A percentile compares a stretch with the other conserved stretches of the same genome.
phyloP scores from a whole-genome alignment of 2,329 filamentous ascomycete genomes.

The Colletotrichum eleusines region DNA sequence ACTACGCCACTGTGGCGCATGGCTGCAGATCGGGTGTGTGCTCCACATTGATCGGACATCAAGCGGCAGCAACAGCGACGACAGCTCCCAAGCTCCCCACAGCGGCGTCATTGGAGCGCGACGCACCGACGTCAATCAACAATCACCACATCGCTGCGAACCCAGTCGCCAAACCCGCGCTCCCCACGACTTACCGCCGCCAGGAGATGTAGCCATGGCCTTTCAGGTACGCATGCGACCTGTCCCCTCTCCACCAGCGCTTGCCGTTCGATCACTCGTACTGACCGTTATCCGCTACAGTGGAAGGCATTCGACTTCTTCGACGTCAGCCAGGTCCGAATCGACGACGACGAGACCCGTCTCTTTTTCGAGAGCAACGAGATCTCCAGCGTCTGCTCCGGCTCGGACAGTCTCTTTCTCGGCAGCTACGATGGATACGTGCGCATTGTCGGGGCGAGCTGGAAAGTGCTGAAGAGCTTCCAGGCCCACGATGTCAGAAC shows the following conservation, averaged over 20 bases:
- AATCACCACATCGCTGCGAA: constrained; percentile 11
- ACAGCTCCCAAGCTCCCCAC: constrained; percentile 42
- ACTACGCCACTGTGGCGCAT: constrained; percentile 14
- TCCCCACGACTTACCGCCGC: constrained; percentile 5
- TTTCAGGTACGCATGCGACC: constrained; percentile 32
- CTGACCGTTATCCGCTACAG: constrained; percentile 58
- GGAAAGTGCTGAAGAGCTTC: constrained; percentile 90
- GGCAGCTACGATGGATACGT: constrained; percentile 88
- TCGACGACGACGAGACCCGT: constrained; percentile 82
- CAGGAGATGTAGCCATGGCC: constrained; percentile 43
- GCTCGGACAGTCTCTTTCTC: constrained; percentile 89
- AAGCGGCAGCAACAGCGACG: constrained; percentile 23
- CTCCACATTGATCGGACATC: constrained; percentile 2
- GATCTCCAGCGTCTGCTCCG: constrained; percentile 85
- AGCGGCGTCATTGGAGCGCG: constrained; percentile 47
- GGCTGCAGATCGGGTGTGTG: not conserved
- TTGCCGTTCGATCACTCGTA: not conserved
- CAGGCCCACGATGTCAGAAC: constrained; percentile 83
- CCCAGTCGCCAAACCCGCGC: not conserved
- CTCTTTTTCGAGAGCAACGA: constrained; percentile 85
- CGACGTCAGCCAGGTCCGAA: constrained; percentile 87
- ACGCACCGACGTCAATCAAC: constrained; percentile 37
- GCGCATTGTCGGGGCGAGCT: constrained; percentile 86
- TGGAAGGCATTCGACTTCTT: constrained; percentile 99
- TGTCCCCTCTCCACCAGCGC: not conserved